Conservation (phyloP, 2,329 filamentous ascomycete genomes). For the Microdochium bolleyi region DNA sequence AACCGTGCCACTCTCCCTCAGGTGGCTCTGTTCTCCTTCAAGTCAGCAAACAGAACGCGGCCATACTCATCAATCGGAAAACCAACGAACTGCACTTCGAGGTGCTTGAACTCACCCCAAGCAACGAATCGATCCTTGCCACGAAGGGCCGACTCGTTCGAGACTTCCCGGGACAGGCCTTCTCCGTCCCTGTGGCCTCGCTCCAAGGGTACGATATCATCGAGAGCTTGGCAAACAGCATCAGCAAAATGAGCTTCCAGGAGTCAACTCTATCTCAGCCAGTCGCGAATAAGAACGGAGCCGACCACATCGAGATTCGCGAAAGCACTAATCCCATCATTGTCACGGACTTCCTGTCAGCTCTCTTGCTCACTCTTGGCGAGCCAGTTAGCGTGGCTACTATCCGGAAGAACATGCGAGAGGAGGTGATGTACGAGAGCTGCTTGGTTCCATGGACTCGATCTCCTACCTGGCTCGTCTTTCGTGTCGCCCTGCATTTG, state of each 20-base stretch:
- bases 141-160: conserved; percentile 20
- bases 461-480: too few relatives aligned
- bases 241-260: conserved; percentile 20
- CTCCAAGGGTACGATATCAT: conserved; percentile 10
- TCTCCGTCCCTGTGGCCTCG: conserved; percentile 8
- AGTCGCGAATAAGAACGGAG: conserved; percentile 26
- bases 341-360: conserved; percentile 32
- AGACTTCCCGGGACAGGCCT: conserved; percentile 15
- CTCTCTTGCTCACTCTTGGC: conserved; percentile 23
- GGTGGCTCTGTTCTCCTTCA: too few relatives aligned
- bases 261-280: conserved; percentile 6
- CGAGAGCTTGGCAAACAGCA: conserved; percentile 9
- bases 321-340: too few relatives aligned
- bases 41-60: too few relatives aligned
- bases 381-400: conserved; percentile 8
- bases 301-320: too few relatives aligned
- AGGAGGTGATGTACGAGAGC: conserved; percentile 31
- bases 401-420: conserved; percentile 42
- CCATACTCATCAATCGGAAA: too few relatives aligned
- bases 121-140: conserved; percentile 12
- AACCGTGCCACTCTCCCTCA: too few relatives aligned
- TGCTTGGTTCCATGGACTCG: too few relatives aligned
- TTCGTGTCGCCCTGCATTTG: too few relatives aligned
- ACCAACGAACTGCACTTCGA: conserved; percentile 16
- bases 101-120: conserved; percentile 23